phyloP scores from a whole-genome alignment of 495 filamentous ascomycete genomes.

The Neurospora africana region DNA sequence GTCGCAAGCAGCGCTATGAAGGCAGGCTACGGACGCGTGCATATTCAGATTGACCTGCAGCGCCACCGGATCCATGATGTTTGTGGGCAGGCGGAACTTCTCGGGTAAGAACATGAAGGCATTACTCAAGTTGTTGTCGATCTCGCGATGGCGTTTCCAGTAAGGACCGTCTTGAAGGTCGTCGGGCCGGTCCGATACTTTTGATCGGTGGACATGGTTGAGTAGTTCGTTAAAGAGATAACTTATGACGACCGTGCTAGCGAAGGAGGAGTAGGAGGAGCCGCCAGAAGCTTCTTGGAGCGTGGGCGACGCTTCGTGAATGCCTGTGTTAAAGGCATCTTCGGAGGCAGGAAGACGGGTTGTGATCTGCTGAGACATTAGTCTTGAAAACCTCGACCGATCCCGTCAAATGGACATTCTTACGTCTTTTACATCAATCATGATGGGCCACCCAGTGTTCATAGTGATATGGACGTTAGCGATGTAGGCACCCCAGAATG shows the following conservation, averaged over 20 bases:
- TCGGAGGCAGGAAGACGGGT: constrained; percentile 36
- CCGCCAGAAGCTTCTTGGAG: constrained; percentile 30
- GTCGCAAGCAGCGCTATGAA: constrained; percentile 33
- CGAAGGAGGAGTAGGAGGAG: constrained; percentile 28
- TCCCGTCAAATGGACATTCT: background rate
- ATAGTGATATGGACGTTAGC: constrained; percentile 39
- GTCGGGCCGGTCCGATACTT: constrained; percentile 27
- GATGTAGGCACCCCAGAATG: constrained; percentile 43
- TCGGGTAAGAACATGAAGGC: constrained; percentile 39
- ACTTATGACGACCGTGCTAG: constrained; percentile 28
- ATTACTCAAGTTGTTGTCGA: constrained; percentile 35
- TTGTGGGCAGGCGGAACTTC: constrained; percentile 26
- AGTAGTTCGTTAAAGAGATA: constrained; percentile 31
- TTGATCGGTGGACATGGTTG: constrained; percentile 31
- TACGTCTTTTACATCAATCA: constrained; percentile 33
- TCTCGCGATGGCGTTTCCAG: constrained; percentile 37
- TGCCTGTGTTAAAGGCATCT: constrained; percentile 26
- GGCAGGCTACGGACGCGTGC: constrained; percentile 33
- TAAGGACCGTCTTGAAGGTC: constrained; percentile 29
- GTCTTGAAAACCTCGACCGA: background rate
- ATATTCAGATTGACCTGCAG: constrained; percentile 36
- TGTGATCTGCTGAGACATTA: constrained; percentile 23
- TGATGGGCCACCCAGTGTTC: constrained; percentile 37
- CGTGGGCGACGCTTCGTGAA: constrained; percentile 20
- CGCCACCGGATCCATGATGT: constrained; percentile 26